phyloP scores from a whole-genome alignment of 371 early-diverging fungal genomes.

The Mucor plumbeus region DNA sequence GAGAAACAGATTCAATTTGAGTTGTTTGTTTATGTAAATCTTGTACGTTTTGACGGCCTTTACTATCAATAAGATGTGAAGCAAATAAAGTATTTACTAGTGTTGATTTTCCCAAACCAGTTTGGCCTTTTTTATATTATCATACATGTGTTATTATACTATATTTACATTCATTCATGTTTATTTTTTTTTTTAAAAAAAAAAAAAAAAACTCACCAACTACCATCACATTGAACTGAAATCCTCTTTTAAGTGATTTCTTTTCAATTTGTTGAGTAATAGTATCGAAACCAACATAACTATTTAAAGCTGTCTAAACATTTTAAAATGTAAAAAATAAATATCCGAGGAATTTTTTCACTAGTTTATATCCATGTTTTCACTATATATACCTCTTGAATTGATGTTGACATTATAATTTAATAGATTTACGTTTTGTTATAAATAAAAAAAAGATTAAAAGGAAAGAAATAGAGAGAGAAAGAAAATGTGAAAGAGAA shows the following conservation, averaged over 20 bases:
- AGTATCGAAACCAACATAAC: slow-evolving; percentile 96
- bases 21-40: slow-evolving; percentile 83
- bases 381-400: background rate
- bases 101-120: slow-evolving; percentile 98
- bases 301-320: slow-evolving; percentile 60
- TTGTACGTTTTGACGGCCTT: slow-evolving; percentile 75
- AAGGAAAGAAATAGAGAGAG: background rate
- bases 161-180: background rate
- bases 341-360: too few species aligned
- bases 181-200: background rate
- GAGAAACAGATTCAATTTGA: slow-evolving; percentile 83
- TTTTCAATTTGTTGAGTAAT: slow-evolving; percentile 93
- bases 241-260: slow-evolving; percentile 92
- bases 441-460: background rate
- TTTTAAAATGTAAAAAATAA: too few species aligned
- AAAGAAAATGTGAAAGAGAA: background rate
- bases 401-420: background rate
- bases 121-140: slow-evolving; percentile 71
- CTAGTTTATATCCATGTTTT: background rate
- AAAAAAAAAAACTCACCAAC: slow-evolving; percentile 64
- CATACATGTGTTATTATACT: too few species aligned
- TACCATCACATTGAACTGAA: slow-evolving; percentile 94
- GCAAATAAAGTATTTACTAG: slow-evolving; percentile 96
- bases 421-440: background rate
- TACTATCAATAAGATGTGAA: slow-evolving; percentile 83